phyloP scores from a whole-genome alignment of 1,284 basidiomycete genomes.

The Coniferiporia weirii region DNA sequence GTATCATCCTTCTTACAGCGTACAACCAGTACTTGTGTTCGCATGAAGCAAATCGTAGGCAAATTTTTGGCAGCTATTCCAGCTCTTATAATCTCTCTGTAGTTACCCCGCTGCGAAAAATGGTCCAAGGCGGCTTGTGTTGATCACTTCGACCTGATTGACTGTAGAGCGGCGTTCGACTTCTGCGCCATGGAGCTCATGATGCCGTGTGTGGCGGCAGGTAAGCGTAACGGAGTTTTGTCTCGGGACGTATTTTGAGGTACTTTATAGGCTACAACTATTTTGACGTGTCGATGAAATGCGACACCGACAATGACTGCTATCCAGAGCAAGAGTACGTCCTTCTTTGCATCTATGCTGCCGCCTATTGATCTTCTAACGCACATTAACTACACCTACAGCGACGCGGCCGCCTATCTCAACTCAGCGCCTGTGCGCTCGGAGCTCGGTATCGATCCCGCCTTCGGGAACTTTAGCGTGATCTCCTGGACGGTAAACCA shows the following conservation, averaged over 20 bases:
- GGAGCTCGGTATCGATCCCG: conserved; percentile 56
- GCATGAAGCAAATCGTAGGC: conserved; percentile 40
- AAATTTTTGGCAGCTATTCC: neutral
- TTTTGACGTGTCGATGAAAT: conserved; percentile 61
- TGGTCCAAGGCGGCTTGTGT: conserved; percentile 33
- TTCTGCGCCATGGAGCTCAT: conserved; percentile 23
- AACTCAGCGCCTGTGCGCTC: conserved; percentile 46
- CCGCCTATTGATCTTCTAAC: neutral
- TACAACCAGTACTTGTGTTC: conserved; percentile 35
- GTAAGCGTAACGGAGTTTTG: neutral
- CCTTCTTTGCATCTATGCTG: neutral
- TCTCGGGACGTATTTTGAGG: neutral
- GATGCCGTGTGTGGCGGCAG: conserved; percentile 24
- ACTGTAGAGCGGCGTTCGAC: conserved; percentile 23
- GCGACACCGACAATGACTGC: conserved; percentile 40
- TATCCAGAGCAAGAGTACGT: conserved; percentile 45
- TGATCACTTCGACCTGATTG: conserved; percentile 23
- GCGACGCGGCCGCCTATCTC: conserved; percentile 50
- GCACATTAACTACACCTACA: conserved; percentile 22
- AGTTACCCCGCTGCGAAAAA: conserved; percentile 46
- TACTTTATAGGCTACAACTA: conserved; percentile 39
- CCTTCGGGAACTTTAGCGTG: conserved; percentile 43
- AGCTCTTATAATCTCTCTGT: neutral
- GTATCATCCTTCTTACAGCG: neutral
- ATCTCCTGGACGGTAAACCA: conserved; percentile 39